Conservation (phyloP, 1,284 basidiomycete genomes). For the Microbotryum violaceum region DNA sequence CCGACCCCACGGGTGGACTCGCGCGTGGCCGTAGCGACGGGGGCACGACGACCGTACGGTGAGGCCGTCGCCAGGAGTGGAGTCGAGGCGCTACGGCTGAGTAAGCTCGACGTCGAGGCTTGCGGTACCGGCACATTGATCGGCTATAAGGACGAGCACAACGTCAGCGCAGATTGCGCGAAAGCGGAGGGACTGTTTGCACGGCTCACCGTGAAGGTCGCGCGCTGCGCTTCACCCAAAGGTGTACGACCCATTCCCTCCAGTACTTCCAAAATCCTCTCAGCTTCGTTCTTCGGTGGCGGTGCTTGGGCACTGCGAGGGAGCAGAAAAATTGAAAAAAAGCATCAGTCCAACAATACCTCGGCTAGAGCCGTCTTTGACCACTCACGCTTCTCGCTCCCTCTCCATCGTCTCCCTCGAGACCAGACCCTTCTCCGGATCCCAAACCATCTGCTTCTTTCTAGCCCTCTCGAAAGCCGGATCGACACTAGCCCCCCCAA, state of each 20-base stretch:
- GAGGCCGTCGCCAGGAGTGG: conserved; percentile 6
- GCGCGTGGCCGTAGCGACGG: not conserved
- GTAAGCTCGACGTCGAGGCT: not conserved
- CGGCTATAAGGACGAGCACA: no score
- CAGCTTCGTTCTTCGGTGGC: conserved; percentile 42
- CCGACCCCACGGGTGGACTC: conserved; percentile 6
- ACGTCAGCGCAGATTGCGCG: no score
- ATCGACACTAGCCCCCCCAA: conserved; percentile 1
- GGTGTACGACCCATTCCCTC: conserved; percentile 40
- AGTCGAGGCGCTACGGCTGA: not conserved
- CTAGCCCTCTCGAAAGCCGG: conserved; percentile 13
- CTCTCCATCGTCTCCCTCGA: conserved; percentile 28
- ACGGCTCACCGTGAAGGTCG: no score
- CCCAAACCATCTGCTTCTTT: conserved; percentile 34
- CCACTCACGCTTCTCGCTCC: conserved; percentile 14
- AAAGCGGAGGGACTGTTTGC: no score
- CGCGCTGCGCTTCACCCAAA: conserved; percentile 17
- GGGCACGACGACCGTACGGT: not conserved
- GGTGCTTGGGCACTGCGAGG: conserved; percentile 27
- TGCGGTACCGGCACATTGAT: conserved; percentile 1
- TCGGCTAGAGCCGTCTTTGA: not conserved
- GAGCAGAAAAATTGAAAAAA: no score
- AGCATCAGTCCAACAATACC: not conserved
- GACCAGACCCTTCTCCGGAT: conserved; percentile 27
- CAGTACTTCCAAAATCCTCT: conserved; percentile 41